Evolutionary conservation across 306 rosid species (phyloP), one percentile per base, ranked within the genome.

Genomic region (Ormosia emarginata): DNA sequence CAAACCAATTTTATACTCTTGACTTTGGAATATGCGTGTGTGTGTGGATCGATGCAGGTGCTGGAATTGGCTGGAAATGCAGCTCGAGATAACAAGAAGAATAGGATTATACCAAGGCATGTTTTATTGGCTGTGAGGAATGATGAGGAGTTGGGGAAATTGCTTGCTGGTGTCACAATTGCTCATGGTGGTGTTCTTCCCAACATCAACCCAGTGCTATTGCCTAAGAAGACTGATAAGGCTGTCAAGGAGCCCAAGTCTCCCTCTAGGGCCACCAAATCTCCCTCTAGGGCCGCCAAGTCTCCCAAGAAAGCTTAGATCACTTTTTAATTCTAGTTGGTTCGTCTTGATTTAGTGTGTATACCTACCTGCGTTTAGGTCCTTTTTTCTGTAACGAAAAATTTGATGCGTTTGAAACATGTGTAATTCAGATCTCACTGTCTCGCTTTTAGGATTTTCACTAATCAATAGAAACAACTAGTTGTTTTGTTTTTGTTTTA

Each of bases 51-150:
- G 6, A 5, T 37, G 63, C 11, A 94, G 97, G 95, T 94, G 29
- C 79, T 94, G 82, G 97, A 94, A 33, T 85, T 94, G 83, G 98
- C 98, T 50, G 98, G 98, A 68, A 94, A 94, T 84, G 98, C 98
- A 0, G 98, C 98, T 1, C 78, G 98, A 4, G 98, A 94, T 43
- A 94, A 92, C 87, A 92, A 94, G 88, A 94, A 92, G 87, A 94
- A 82, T 4, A 89, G 95, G 72, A 92, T 94, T 2, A 91, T 87
- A 1, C 97, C 98, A 0, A 85, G 97, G 77, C 98, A 94, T 40
- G 85, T 94, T 3, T 55, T 94, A 13, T 46, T 94, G 7, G 98
- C 98, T 0, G 88, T 94, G 69, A 94, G 97, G 82, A 94, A 92
- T 8, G 98, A 94, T 30, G 97, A 92, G 8, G 98, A 94, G 70